Conservation (phyloP, 352 stramenopile species). For the Phytophthora tubulina region DNA sequence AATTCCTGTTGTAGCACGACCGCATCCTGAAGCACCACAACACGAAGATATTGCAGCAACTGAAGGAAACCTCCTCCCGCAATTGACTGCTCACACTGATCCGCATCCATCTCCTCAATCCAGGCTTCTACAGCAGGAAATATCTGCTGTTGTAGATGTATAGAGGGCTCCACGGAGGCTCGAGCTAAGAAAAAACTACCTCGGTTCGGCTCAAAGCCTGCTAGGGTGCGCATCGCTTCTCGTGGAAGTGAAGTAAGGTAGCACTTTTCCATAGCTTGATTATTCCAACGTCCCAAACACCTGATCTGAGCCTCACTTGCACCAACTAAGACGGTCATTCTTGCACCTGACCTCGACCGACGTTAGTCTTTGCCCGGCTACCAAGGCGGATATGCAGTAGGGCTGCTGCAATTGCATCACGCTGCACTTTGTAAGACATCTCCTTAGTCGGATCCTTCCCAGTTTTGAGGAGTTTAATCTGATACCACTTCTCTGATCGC, state of each 20-base stretch:
- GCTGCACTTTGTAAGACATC: slow-evolving; percentile 15
- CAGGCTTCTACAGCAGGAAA: neutral
- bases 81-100: neutral
- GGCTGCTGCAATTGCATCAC: neutral
- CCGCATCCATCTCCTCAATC: neutral
- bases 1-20: neutral
- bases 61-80: neutral
- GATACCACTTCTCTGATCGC: slow-evolving; percentile 8
- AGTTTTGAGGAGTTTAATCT: slow-evolving; percentile 6
- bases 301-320: slow-evolving; percentile 18
- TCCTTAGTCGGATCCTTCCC: slow-evolving; percentile 4
- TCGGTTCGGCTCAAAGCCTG: slow-evolving; percentile 9
- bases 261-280: slow-evolving; percentile 21
- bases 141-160: neutral
- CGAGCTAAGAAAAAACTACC: slow-evolving; percentile 1
- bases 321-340: slow-evolving; percentile 15
- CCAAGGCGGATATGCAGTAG: neutral
- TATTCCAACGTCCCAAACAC: slow-evolving; percentile 15
- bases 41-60: slow-evolving; percentile 6
- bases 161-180: neutral
- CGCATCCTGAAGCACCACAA: slow-evolving; percentile 3
- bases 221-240: slow-evolving; percentile 18
- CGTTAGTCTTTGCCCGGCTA: slow-evolving; percentile 8
- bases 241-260: slow-evolving; percentile 8
- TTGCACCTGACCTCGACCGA: neutral